Base-by-base conservation (phyloP, 768 basidiomycete species). In the Atractiella rhizophila region DNA sequence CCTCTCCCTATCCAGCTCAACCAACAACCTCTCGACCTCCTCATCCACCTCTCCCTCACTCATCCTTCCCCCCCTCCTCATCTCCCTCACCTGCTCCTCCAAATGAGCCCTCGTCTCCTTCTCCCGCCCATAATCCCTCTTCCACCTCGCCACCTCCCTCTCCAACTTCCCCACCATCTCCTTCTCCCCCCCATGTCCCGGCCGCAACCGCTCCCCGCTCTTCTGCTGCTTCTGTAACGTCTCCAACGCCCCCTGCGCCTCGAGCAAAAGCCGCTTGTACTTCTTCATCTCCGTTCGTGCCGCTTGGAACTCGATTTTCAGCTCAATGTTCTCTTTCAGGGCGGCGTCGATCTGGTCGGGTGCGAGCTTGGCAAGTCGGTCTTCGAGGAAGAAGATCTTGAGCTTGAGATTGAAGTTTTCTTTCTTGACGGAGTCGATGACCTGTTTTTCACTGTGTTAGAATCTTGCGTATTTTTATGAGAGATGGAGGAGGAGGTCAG, bases 391-490 rank as follows among this genome's bases (percentile, higher is more conserved):
- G 55, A 91, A 83, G 3, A 94, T 79, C 44, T 83, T 79, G 38
- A 96, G 69, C 59, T 94, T 91, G 56, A 98, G 74, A 54, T 75
- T 76, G 58, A 96, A 94, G 64, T 88, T 88, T 58, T 96, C 86
- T 58, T 86, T 91, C 63, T 88, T 85, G 53, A 85, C 70, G 47
- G 73, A 73, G 60, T 96, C 83, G 55, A 91, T 81, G 58, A 86
- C 79, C 86, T 96, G 53, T 19, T 8, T 10, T 13, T 27, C 24
- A 27, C 24, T 8, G 33, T 15, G 15, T 9, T 28, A 44, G 6
- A 23, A 15, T 18, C 3, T 3, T 5, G 2, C 1, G 16, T 18
- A 25, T 8, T 15, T 11, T 13, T 9, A 24, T 15, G n/a, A 13
- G 4, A 8, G 15, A 13, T 16, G 11, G 24, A 9, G 19, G n/a